Base-by-base conservation (phyloP, 176 grass and related monocot genomes). In the Aegilops longissima region DNA sequence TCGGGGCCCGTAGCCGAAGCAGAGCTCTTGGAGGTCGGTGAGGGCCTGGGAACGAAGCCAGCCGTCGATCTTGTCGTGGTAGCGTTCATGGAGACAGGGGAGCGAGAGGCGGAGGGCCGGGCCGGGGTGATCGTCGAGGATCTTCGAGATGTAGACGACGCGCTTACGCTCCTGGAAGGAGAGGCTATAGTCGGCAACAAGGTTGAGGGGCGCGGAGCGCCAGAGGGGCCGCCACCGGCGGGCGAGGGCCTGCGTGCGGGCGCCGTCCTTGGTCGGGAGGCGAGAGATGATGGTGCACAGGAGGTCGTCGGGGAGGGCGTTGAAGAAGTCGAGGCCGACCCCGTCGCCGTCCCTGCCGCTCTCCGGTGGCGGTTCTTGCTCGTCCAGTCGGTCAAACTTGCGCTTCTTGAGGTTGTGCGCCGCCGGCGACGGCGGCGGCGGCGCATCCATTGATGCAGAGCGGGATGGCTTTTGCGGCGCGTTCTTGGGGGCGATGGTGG, bases 211-310 rank as follows among this genome's bases (percentile, higher is more conserved):
- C 39, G 70, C 70, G 5, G 70, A 44, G n/a, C 70, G 39, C 52
- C 52, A 58, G 6, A 58, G 52, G 17, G 54, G 54, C 18, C 54
- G 54, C 54, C 54, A 58, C 54, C 54, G 54, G 54, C 54, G 54
- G 54, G 17, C 16, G 6, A 58, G 6, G 52, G 2, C 52, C 17
- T 58, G 52, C 52, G 52, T 58, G 52, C 70, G 70, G 38, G n/a
- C 70, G 39, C 70, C 38, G 38, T 24, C 70, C n/a, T 45, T 73
- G n/a, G 70, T 73, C n/a, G 39, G 70, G n/a, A 73, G 70, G 12
- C 14, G 70, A 12, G 70, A 73, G 70, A 73, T 27, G 70, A 73
- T 73, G 70, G n/a, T 73, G 70, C 70, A 73, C 5, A 73, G 70
- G 70, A 45, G 17, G n/a, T 12, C 39, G 70, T 73, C 70, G n/a